A percentile compares a stretch with the other conserved stretches of the same genome.
These are phyloP conservation scores for Metschnikowia baotianmanensis DNA, from an alignment of 805 yeast genomes.

Conservation along the genomic window DNA sequence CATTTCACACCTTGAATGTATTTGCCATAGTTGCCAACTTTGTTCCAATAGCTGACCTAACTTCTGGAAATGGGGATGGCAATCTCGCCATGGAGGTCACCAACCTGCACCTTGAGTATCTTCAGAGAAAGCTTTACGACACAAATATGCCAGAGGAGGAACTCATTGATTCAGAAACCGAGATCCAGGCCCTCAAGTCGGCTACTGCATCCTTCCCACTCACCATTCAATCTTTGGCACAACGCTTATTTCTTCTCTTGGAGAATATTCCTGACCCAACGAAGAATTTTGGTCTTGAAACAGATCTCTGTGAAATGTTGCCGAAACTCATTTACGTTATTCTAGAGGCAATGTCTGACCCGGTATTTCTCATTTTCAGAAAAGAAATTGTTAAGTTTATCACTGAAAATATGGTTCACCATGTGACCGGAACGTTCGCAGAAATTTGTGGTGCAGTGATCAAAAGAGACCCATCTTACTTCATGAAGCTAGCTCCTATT, in stretches of 20 bases:
- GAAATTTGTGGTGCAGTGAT: conserved; percentile 72
- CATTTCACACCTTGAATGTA: conserved; percentile 64
- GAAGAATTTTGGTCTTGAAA: conserved; percentile 49
- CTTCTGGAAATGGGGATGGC: conserved; percentile 41
- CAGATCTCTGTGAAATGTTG: conserved; percentile 37
- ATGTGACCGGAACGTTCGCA: conserved; percentile 65
- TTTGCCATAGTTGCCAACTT: conserved; percentile 69
- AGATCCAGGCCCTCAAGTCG: conserved; percentile 60
- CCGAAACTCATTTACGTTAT: conserved; percentile 36
- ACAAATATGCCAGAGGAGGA: conserved; percentile 21
- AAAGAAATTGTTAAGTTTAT: conserved; percentile 55
- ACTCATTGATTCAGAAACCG: conserved; percentile 42
- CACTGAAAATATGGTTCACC: conserved; percentile 53
- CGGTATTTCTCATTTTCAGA: conserved; percentile 46
- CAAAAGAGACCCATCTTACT: conserved; percentile 54
- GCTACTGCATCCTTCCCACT: conserved; percentile 70
- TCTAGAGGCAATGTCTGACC: conserved; percentile 60
- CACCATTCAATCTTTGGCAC: conserved; percentile 54
- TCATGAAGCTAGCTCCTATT: conserved; percentile 43
- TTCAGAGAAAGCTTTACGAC: conserved; percentile 44
- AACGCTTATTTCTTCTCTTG: conserved; percentile 57
- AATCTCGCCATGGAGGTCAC: conserved; percentile 53
- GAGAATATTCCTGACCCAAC: conserved; percentile 67
- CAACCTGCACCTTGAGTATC: conserved; percentile 55
- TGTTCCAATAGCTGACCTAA: conserved; percentile 67